phyloP scores from a whole-genome alignment of 768 basidiomycete genomes.

The Trametes cingulata region DNA sequence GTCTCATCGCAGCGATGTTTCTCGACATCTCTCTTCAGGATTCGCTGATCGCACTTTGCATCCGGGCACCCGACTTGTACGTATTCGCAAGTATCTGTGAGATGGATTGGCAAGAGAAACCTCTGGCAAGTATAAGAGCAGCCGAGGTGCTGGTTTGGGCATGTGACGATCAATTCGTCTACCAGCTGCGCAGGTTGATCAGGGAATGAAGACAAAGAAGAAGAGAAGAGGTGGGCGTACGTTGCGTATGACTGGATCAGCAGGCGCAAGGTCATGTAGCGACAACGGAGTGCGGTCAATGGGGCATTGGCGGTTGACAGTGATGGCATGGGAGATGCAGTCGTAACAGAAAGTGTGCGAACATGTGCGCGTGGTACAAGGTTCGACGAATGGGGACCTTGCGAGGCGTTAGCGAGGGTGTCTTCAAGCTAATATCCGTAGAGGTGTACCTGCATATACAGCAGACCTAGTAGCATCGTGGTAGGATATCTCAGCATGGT shows the following conservation, averaged over 20 bases:
- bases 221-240: constrained; percentile 50
- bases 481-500: constrained; percentile 3
- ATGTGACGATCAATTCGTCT: constrained; percentile 78
- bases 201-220: constrained; percentile 6
- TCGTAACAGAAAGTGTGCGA: constrained; percentile 85
- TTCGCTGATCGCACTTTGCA: constrained; percentile 43
- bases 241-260: constrained; percentile 76
- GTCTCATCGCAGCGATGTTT: constrained; percentile 35
- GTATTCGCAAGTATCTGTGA: constrained; percentile 62
- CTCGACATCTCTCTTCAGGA: constrained; percentile 48
- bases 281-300: constrained; percentile 75
- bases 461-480: constrained; percentile 52
- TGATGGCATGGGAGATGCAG: constrained; percentile 73
- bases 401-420: constrained; percentile 38
- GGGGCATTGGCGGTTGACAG: constrained; percentile 73
- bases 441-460: constrained; percentile 68
- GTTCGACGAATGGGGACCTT: constrained; percentile 65
- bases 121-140: constrained; percentile 67
- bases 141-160: constrained; percentile 58
- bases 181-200: constrained; percentile 55
- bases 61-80: constrained; percentile 53
- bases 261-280: constrained; percentile 57
- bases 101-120: constrained; percentile 61
- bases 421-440: constrained; percentile 34
- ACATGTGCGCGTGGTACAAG: constrained; percentile 72